Percentiles rank a stretch among this genome's conserved stretches.
These are phyloP conservation scores for Backusella tuberculispora DNA, from an alignment of 192 early-diverging fungal species.

Conservation along the genomic window DNA sequence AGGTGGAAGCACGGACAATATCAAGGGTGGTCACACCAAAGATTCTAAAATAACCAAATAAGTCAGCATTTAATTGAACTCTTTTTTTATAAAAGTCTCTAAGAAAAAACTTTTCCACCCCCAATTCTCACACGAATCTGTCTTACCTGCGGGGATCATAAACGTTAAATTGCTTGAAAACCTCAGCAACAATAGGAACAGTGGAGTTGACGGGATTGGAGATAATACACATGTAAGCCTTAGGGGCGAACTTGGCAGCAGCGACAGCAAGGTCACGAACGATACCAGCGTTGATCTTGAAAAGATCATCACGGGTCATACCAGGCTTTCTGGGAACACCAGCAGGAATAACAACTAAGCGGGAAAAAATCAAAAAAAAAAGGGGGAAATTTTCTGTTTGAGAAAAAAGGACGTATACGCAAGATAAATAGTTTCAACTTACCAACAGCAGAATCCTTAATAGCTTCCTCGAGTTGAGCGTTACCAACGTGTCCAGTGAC, in stretches of 20 bases:
- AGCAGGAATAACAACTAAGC: conserved; percentile 90
- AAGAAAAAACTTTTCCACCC: conserved; percentile 4
- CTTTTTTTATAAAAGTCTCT: background rate
- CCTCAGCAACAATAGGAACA: conserved; percentile 93
- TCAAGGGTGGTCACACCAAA: conserved; percentile 99
- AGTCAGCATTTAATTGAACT: conserved; percentile 14
- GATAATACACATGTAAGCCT: conserved; percentile 71
- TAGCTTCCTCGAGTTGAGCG: conserved; percentile 69
- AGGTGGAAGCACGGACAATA: conserved; percentile 95
- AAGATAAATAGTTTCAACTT: conserved; percentile 6
- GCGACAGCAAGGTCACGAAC: conserved; percentile 81
- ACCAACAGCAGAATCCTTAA: conserved; percentile 56
- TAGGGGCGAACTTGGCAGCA: conserved; percentile 60
- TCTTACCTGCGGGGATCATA: conserved; percentile 65
- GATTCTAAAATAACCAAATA: conserved; percentile 54
- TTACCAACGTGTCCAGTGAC: conserved; percentile 65
- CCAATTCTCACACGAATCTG: conserved; percentile 10
- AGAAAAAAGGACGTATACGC: background rate
- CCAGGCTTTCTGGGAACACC: conserved; percentile 99
- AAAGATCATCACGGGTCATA: conserved; percentile 99
- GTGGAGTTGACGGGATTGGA: conserved; percentile 99
- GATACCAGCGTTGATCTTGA: conserved; percentile 97
- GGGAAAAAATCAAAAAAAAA: background rate
- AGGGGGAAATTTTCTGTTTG: background rate
- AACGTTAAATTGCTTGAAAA: conserved; percentile 81